Evolutionary conservation across 2,329 filamentous ascomycete species (phyloP), one percentile per base, ranked within the genome.

Genomic region (Diaporthe sp.): DNA sequence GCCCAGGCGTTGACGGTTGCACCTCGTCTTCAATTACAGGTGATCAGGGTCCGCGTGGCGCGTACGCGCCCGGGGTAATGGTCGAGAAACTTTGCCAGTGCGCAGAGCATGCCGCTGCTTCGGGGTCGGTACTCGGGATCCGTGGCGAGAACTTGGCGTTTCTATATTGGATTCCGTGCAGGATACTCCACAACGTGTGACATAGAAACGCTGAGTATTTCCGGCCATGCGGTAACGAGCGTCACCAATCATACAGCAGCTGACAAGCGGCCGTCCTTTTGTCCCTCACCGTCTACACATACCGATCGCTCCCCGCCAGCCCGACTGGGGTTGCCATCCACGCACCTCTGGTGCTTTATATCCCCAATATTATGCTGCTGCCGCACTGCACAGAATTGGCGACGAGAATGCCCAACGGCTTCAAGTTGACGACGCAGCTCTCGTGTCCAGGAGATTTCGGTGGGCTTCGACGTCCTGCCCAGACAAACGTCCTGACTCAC

Each of bases 161-260:
- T 54, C 64, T 68, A 68, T 68, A 68, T 54, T 68, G 47, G 64
- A 68, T 68, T 68, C 30, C 64, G 47, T 68, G 64, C 64, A 68
- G 64, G 47, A 28, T 22, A 38, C 64, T 40, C 64, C 47, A 68
- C 47, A 54, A 52, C 42, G 64, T 50, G 64, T 68, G 64, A 40
- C 33, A 54, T 54, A 35, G 47, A 68, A 30, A 28, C 47, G 50
- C 47, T 28, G 47, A 68, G 47, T 40, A 54, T 54, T 40, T 68
- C 64, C 64, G 64, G 47, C 47, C 33, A 52, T 68, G 64, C 64
- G 64, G 64, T 68, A 68, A 68, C 64, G 47, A 68, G 64, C 3
- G 33, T 68, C 64, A 54, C 64, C 64, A 68, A 68, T 68, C 64
- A 68, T 15, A 7, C 47, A 54, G 33, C 64, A 22, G 47, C 13